Base-by-base conservation (phyloP, 2,329 filamentous ascomycete genomes). In the Beauveria pseudobassiana region DNA sequence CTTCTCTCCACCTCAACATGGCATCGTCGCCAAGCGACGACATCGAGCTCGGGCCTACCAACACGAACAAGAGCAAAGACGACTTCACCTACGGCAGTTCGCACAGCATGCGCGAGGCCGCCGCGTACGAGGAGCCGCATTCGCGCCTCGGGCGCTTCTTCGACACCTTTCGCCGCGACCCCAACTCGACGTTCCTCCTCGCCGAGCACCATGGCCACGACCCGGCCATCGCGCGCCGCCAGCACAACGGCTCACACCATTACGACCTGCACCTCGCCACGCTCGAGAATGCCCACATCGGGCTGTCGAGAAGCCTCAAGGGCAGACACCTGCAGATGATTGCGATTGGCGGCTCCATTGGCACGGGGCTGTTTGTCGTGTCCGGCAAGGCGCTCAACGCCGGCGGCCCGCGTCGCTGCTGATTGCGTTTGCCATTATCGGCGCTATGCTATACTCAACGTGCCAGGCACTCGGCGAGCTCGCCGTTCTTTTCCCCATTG, bases 311-410 rank as follows among this genome's bases (percentile, higher is more conserved):
- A 69, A 87, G 86, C 72, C 76, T 96, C 67, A 95, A 96, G 76
- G 86, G 87, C 22, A 82, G 92, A 53, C 93, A 98, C 78, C 72
- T 97, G 71, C 93, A 97, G 78, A 97, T 97, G 93, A 97, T 97
- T 79, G 93, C 93, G 16, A 96, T 97, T 67, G 92, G 92, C 68
- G 93, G 93, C 49, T 93, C 90, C 12, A 96, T 96, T 69, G 90
- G 88, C 63, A 93, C 89, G 26, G 92, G 93, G 65, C 79, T 97
- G 2, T 96, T 96, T 72, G 90, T 97, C 45, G 89, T 90, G 24
- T 93, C 90, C 0, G 91, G 90, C 58, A 80, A 78, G 63, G 86
- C 90, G 12, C 78, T 96, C 63, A 79, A 84, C 53, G 78, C 79
- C 18, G 91, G 91, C 66, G 91, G 3, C 91, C 91, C 5, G 91